Percentiles rank a stretch among this genome's conserved stretches.
These are phyloP conservation scores for Glycine tomentella DNA, from an alignment of 306 rosid genomes.

Conservation along the genomic window DNA sequence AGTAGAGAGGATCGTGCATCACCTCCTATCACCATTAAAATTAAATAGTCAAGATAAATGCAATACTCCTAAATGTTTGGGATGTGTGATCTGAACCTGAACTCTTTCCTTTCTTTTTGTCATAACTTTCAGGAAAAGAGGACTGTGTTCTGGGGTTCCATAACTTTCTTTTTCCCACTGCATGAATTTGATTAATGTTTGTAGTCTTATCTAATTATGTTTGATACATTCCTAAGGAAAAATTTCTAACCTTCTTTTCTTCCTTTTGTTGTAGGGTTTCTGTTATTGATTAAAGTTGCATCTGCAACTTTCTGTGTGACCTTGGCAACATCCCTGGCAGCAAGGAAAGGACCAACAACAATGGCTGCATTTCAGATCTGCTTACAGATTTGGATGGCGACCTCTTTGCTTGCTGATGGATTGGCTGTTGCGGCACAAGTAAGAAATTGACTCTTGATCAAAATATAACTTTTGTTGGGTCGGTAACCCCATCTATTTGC, in stretches of 20 bases:
- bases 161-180: neutral
- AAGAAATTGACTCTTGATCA: constrained; percentile 20
- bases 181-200: constrained; percentile 4
- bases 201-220: constrained; percentile 11
- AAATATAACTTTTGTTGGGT: neutral
- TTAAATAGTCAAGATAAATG: neutral
- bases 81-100: neutral
- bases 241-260: constrained; percentile 9
- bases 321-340: constrained; percentile 81
- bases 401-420: constrained; percentile 88
- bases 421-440: constrained; percentile 97
- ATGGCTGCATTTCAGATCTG: constrained; percentile 96
- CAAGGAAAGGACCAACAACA: constrained; percentile 76
- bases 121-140: neutral
- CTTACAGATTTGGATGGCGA: constrained; percentile 90
- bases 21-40: neutral
- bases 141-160: neutral
- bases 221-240: neutral
- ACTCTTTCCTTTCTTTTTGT: neutral
- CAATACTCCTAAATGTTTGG: neutral
- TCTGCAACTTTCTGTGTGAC: constrained; percentile 94
- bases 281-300: constrained; percentile 72
- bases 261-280: constrained; percentile 58
- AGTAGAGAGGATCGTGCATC: neutral
- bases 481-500: too few species aligned